A percentile compares a stretch with the other conserved stretches of the same genome.
Conservation (phyloP, 768 basidiomycete species). For the Suillus variegatus region DNA sequence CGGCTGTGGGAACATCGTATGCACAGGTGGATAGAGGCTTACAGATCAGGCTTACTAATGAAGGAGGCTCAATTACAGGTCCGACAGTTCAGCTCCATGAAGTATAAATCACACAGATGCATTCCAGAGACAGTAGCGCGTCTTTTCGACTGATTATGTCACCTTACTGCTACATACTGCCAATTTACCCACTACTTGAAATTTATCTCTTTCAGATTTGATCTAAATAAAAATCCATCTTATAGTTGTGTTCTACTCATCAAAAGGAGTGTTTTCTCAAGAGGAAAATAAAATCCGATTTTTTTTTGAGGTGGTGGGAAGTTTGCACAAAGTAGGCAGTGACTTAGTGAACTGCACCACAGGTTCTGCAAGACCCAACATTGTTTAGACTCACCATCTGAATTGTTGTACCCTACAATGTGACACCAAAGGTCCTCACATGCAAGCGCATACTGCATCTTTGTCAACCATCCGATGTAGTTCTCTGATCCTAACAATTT, state of each 20-base stretch:
- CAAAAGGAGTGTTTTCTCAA: constrained; percentile 9
- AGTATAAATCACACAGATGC: constrained; percentile 14
- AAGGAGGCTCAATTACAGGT: constrained; percentile 19
- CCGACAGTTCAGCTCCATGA: constrained; percentile 11
- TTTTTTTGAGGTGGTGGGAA: constrained; percentile 8
- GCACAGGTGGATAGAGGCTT: constrained; percentile 19
- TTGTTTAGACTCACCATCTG: too few species aligned
- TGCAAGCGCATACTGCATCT: too few species aligned
- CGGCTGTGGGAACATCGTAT: constrained; percentile 17
- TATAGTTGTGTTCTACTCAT: constrained; percentile 1
- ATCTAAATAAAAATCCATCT: constrained; percentile 9
- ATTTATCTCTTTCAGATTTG: not conserved
- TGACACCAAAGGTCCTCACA: too few species aligned
- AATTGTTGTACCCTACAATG: too few species aligned
- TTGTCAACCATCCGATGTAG: too few species aligned
- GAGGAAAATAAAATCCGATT: constrained; percentile 12
- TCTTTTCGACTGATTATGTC: not conserved
- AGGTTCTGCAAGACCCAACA: too few species aligned
- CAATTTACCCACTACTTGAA: not conserved
- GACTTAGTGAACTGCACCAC: constrained; percentile 16
- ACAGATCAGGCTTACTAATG: constrained; percentile 8
- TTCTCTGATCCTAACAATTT: too few species aligned
- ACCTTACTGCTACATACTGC: not conserved
- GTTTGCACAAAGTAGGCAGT: constrained; percentile 16
- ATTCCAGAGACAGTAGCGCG: not conserved